Base-by-base conservation (phyloP, 257 asterid genomes). In the Gentiana macrophylla region DNA sequence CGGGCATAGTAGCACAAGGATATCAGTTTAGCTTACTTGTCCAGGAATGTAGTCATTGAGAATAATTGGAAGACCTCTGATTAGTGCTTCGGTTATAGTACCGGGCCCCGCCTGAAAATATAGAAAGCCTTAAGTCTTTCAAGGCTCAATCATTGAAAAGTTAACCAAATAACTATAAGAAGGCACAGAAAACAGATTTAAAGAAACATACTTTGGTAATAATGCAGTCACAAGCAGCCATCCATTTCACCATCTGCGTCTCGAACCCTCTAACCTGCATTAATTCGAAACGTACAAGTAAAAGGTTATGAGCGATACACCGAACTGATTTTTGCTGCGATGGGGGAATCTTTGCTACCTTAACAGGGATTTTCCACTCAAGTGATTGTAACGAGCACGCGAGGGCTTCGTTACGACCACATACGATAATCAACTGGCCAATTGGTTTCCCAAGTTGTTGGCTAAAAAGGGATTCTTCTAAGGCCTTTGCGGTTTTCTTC, bases 11-110 rank as follows among this genome's bases (percentile, higher is more conserved):
- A 56, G 52, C 47, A 35, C 41, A 6, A 6, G 52, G 53, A 43
- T 33, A 49, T 50, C 10, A 2, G 12, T 47, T 55, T 33, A 43
- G 67, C 89, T 70, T 69, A 86, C 98, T 68, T 90, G 98, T 66
- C 98, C 98, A 2, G 98, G 98, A 71, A 90, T 90, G 76, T 82
- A 90, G 64, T 90, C 96, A n/a, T 90, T 90, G 32, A 90, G 91
- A 57, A 90, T 80, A 45, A 90, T 90, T 1, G 98, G 96, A 61
- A 90, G 98, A 12, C 98, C 98, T 59, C 94, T 73, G 71, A 91
- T 91, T 77, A 91, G 72, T 43, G 98, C 95, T 80, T 91, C 98
- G 0, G 98, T 81, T 52, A 91, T 87, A 63, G 98, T 91, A 48
- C 98, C 98, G 1, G 98, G 96, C 66, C 98, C 98, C 8, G 98